Evolutionary conservation across 768 basidiomycete species (phyloP).

Genomic region (Tylopilus sp.): DNA sequence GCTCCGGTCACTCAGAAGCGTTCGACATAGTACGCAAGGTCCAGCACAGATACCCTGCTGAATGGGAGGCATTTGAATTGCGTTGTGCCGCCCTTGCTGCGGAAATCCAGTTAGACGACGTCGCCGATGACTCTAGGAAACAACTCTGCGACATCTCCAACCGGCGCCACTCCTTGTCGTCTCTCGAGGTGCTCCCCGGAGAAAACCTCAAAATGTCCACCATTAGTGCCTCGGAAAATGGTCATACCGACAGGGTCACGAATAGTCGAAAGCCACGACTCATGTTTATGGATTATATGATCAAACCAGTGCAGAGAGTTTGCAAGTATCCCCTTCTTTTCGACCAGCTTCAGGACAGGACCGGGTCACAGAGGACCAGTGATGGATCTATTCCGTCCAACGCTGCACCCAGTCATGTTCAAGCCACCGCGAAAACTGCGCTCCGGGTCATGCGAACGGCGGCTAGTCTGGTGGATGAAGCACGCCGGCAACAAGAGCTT

Average conservation of each 20-base stretch:
- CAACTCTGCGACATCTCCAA: constrained; percentile 34
- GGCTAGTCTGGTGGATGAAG: constrained; percentile 78
- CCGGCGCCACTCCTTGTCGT: constrained; percentile 46
- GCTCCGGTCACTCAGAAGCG: constrained; percentile 82
- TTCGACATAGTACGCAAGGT: constrained; percentile 67
- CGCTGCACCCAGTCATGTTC: neutral
- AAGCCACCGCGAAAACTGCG: constrained; percentile 38
- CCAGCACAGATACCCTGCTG: constrained; percentile 56
- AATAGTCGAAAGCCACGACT: constrained; percentile 40
- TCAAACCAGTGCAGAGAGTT: constrained; percentile 95
- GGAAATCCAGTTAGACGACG: constrained; percentile 28
- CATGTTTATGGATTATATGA: constrained; percentile 82
- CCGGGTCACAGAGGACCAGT: neutral
- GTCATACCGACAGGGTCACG: constrained; percentile 29
- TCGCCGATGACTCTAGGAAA: constrained; percentile 7
- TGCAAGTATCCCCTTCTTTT: constrained; percentile 94
- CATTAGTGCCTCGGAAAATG: constrained; percentile 29
- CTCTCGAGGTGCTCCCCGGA: constrained; percentile 43
- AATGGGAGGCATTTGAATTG: constrained; percentile 85
- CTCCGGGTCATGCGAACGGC: constrained; percentile 72
- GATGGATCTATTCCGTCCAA: neutral
- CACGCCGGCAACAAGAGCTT: constrained; percentile 62
- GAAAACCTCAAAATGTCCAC: constrained; percentile 32
- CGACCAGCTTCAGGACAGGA: constrained; percentile 51
- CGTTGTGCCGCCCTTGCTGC: constrained; percentile 59